These are phyloP conservation scores for Diospyros kaki DNA, from an alignment of 148 eudicot genomes.

Conservation along the genomic window DNA sequence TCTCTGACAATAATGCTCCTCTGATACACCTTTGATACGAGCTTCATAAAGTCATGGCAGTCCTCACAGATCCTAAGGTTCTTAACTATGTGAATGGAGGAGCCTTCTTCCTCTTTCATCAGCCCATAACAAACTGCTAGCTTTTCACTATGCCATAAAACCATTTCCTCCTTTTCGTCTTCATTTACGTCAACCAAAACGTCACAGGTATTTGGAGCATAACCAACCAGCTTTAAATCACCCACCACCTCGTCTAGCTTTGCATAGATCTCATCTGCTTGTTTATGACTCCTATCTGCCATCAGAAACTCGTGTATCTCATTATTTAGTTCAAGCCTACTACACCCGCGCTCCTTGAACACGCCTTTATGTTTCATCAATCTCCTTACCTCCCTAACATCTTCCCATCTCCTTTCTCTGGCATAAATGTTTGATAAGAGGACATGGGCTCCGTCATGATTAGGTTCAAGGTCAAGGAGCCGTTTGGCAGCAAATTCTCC, in stretches of 20 bases:
- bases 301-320: constrained; percentile 39
- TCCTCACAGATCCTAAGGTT: constrained; percentile 53
- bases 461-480: constrained; percentile 43
- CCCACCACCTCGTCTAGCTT: constrained; percentile 44
- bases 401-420: constrained; percentile 34
- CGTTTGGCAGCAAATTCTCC: constrained; percentile 55
- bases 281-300: constrained; percentile 36
- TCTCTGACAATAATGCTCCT: constrained; percentile 43
- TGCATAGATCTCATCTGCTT: constrained; percentile 35
- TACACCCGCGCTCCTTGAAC: constrained; percentile 36
- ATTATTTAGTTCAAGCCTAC: constrained; percentile 37
- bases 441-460: constrained; percentile 50
- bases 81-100: constrained; percentile 41
- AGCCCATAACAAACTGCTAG: constrained; percentile 45
- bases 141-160: constrained; percentile 53
- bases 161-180: constrained; percentile 38
- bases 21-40: constrained; percentile 38
- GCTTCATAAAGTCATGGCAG: constrained; percentile 48
- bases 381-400: constrained; percentile 37
- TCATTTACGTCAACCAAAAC: constrained; percentile 43
- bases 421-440: constrained; percentile 47
- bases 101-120: constrained; percentile 21
- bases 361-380: constrained; percentile 37
- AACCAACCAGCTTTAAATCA: constrained; percentile 36
- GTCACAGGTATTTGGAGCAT: constrained; percentile 29